These are phyloP conservation scores for Sarcocystis neurona DNA, from an alignment of 169 alveolate genomes.

Conservation along the genomic window DNA sequence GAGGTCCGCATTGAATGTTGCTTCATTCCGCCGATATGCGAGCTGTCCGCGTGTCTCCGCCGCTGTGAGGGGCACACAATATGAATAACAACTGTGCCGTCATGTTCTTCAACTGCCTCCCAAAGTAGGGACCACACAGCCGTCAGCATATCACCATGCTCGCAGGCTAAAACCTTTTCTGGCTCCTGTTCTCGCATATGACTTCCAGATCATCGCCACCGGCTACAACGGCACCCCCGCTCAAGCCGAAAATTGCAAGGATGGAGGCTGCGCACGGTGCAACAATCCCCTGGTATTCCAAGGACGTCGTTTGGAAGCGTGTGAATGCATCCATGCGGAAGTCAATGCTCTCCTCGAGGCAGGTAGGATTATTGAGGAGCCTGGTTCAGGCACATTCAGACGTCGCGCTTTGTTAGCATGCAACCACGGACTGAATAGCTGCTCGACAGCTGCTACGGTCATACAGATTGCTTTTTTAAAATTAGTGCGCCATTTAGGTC, in stretches of 20 bases:
- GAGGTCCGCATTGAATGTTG: too few species aligned
- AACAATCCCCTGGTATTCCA: conserved; percentile 65
- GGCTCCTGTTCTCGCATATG: background rate
- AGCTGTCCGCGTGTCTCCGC: too few species aligned
- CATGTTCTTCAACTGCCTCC: too few species aligned
- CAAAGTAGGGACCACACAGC: too few species aligned
- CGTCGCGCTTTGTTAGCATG: background rate
- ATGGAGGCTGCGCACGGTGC: conserved; percentile 86
- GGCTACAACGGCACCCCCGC: conserved; percentile 90
- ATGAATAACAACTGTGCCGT: too few species aligned
- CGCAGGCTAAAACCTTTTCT: too few species aligned
- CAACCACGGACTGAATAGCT: background rate
- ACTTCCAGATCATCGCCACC: conserved; percentile 74
- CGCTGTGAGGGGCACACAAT: too few species aligned
- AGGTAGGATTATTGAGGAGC: too few species aligned
- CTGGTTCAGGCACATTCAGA: too few species aligned
- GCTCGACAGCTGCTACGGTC: background rate
- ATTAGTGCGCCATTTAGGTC: background rate
- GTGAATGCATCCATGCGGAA: conserved; percentile 88
- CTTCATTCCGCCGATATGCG: too few species aligned
- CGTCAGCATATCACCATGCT: too few species aligned
- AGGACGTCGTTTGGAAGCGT: conserved; percentile 82
- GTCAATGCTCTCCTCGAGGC: conserved; percentile 83
- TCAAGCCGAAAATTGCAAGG: conserved; percentile 77
- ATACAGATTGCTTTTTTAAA: background rate